Evolutionary conservation across 768 basidiomycete genomes (phyloP).

Genomic region (Boletus edulis): DNA sequence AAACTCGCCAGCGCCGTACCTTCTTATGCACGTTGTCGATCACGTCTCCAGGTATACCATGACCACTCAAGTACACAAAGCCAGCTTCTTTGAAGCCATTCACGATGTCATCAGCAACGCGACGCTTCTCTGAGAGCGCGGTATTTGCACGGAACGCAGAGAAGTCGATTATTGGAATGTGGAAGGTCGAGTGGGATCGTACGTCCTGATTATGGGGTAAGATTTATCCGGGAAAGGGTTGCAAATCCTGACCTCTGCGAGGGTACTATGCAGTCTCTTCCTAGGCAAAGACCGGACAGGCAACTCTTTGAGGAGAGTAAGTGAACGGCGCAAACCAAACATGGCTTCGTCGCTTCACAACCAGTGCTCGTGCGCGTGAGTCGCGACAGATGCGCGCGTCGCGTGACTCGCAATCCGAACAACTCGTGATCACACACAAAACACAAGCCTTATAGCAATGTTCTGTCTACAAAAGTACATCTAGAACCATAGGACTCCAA

Average conservation of each 20-base stretch:
- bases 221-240: not conserved
- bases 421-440: no score
- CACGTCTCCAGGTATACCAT: conserved; percentile 60
- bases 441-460: no score
- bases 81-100: conserved; percentile 78
- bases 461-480: no score
- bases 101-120: conserved; percentile 65
- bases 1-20: conserved; percentile 38
- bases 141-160: conserved; percentile 55
- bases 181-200: conserved; percentile 42
- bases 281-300: conserved; percentile 2
- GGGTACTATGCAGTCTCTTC: conserved; percentile 18
- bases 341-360: not conserved
- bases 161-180: conserved; percentile 80
- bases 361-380: no score
- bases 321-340: conserved; percentile 14
- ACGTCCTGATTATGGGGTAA: conserved; percentile 28
- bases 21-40: conserved; percentile 63
- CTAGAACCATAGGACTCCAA: not conserved
- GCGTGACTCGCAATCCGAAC: no score
- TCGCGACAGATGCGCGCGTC: no score
- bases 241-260: conserved; percentile 21
- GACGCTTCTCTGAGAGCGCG: conserved; percentile 53
- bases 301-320: conserved; percentile 2
- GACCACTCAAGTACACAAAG: conserved; percentile 74